Evolutionary conservation across 805 yeast genomes (phyloP), one percentile per base, ranked within the genome.

Genomic region (Metschnikowia santaceciliae): DNA sequence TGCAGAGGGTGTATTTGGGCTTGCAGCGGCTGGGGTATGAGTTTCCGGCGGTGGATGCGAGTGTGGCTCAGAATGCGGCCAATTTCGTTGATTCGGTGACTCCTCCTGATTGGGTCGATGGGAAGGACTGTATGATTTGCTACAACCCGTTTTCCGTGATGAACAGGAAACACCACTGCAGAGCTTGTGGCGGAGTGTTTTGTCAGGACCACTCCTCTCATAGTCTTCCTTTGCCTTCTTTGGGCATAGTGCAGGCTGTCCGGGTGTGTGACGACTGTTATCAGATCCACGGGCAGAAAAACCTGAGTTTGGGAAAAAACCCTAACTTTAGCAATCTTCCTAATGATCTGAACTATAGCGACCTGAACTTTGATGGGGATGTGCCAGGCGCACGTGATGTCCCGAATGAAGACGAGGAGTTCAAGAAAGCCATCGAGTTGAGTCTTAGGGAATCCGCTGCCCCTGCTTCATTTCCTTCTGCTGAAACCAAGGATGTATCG

Each of bases 71-170:
- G 30, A 62, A 69, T 20, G 75, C 74, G 45, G 66, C 75, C 32
- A 70, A 71, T 17, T 82, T 91, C 65, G 81, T 92, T 45, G 97
- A 92, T 61, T 81, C 96, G 1, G 86, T 83, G 54, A 91, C 91
- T 4, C 97, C 99, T 1, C 98, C 99, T 0, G 97, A 90, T 59
- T 94, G 99, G 99, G 84, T 88, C 20, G 99, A 94, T 62, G 86
- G 91, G 10, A 96, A 90, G 60, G 89, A 89, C 3, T 94, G 99
- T 68, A 91, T 94, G 97, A 82, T 89, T 49, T 90, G 97, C 58
- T 90, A 95, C 47, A 81, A 77, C 39, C 71, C 84, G 14, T 94
- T 94, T 63, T 75, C 94, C 1, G 78, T 92, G 64, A 72, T 91
- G 53, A 90, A 88, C 65, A 78, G 99, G 62, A 90, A 92, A 65